These are phyloP conservation scores for Polytrichum commune DNA, from an alignment of 225 moss, liverwort and hornwort genomes.

Conservation along the genomic window DNA sequence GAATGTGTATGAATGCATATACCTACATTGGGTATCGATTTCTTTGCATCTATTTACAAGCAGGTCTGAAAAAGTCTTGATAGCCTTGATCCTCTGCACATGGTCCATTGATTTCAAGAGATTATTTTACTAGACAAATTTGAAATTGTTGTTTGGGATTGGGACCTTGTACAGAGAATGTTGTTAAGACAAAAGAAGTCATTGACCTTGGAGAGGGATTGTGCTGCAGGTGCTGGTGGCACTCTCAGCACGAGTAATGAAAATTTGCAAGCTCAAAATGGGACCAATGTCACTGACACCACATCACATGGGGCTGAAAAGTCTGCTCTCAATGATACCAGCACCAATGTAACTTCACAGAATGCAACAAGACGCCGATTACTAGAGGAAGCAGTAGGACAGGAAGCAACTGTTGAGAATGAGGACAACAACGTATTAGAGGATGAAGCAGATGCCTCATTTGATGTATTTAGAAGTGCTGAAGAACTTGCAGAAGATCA, in stretches of 20 bases:
- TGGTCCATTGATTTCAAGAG: too few species aligned
- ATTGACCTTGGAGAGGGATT: slow-evolving; percentile 4
- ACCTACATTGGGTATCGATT: too few species aligned
- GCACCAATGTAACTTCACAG: slow-evolving; percentile 14
- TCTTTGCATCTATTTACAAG: too few species aligned
- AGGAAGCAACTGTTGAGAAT: slow-evolving; percentile 63
- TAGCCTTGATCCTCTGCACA: too few species aligned
- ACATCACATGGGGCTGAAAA: neutral
- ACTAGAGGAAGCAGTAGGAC: slow-evolving; percentile 18
- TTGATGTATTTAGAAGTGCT: slow-evolving; percentile 73
- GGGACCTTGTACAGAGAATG: neutral
- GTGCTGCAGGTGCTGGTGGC: slow-evolving; percentile 31
- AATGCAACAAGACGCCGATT: slow-evolving; percentile 45
- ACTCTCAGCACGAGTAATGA: slow-evolving; percentile 9
- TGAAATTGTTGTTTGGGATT: neutral
- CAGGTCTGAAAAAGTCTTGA: too few species aligned
- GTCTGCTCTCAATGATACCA: slow-evolving; percentile 15
- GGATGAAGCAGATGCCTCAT: slow-evolving; percentile 72
- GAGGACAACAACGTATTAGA: slow-evolving; percentile 61
- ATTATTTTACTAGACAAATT: too few species aligned
- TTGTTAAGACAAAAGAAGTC: neutral
- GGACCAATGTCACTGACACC: neutral
- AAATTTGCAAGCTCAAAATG: slow-evolving; percentile 7
- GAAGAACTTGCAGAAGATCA: slow-evolving; percentile 81
- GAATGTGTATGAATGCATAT: too few species aligned